Evolutionary conservation across 2,329 filamentous ascomycete species (phyloP).

Genomic region (Bipolaris oryzae): DNA sequence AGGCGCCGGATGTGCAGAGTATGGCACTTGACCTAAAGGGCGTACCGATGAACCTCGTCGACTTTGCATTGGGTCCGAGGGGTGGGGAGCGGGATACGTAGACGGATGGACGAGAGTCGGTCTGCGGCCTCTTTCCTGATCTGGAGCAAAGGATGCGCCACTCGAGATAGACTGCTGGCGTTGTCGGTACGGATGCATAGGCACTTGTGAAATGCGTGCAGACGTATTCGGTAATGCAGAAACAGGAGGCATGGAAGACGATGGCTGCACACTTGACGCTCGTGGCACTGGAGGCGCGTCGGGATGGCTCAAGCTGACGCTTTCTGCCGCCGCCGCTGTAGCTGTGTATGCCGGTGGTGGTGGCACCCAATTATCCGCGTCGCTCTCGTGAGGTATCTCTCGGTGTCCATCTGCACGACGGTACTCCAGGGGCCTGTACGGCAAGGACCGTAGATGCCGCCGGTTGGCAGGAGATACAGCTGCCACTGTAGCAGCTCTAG

Average conservation of each 20-base stretch:
- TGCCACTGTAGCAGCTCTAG: constrained; percentile 53
- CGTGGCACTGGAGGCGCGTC: constrained; percentile 36
- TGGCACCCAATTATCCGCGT: constrained; percentile 87
- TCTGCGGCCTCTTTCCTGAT: constrained; percentile 22
- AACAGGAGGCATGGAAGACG: constrained; percentile 28
- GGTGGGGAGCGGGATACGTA: constrained; percentile 41
- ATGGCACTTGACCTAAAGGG: constrained; percentile 18
- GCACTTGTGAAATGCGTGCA: constrained; percentile 31
- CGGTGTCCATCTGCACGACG: constrained; percentile 71
- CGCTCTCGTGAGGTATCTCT: constrained; percentile 82
- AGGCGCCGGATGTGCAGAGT: constrained; percentile 9
- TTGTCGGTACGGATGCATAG: constrained; percentile 25
- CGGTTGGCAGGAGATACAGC: constrained; percentile 76
- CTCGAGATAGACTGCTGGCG: constrained; percentile 40
- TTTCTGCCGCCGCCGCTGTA: constrained; percentile 55
- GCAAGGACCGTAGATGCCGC: constrained; percentile 65
- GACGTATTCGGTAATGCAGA: constrained; percentile 37
- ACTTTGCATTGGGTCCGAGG: constrained; percentile 21
- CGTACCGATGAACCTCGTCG: constrained; percentile 35
- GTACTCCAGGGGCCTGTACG: constrained; percentile 64
- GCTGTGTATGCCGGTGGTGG: constrained; percentile 81
- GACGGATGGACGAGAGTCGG: constrained; percentile 44
- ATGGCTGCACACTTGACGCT: constrained; percentile 5
- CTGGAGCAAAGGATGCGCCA: constrained; percentile 31
- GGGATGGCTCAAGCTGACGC: constrained; percentile 47